These are phyloP conservation scores for Solanum hybrid DNA, from an alignment of 305 asterid genomes.

Conservation along the genomic window DNA sequence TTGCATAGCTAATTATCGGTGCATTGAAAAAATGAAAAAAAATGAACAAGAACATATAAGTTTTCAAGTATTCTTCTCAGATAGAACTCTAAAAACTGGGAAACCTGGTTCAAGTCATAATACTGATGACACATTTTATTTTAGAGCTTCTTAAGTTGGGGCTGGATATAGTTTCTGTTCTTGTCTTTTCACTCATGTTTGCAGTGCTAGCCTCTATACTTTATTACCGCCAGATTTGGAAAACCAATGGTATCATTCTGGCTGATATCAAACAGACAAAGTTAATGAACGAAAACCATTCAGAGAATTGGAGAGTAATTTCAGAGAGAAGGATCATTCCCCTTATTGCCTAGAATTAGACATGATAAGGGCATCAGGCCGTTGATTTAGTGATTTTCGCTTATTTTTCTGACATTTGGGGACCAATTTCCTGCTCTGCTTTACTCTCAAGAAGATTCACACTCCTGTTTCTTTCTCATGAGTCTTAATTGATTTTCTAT, in stretches of 20 bases:
- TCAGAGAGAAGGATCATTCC: background rate
- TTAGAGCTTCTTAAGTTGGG: background rate
- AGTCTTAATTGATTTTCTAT: background rate
- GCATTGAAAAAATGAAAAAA: background rate
- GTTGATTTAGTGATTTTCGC: background rate
- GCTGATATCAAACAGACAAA: background rate
- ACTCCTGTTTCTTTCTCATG: background rate
- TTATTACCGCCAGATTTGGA: background rate
- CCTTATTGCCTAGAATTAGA: background rate
- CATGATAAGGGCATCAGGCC: background rate
- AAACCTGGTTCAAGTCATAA: background rate
- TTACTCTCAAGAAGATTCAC: background rate
- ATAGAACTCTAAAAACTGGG: background rate
- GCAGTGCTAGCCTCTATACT: background rate
- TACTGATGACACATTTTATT: background rate
- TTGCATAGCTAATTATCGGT: background rate
- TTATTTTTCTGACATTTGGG: background rate
- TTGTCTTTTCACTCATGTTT: background rate
- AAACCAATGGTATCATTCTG: background rate
- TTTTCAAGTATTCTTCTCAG: background rate
- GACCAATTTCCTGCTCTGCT: background rate
- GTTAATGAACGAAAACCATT: background rate
- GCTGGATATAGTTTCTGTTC: background rate
- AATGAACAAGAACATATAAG: background rate
- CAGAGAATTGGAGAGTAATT: background rate